These are phyloP conservation scores for Petasospora fabianii DNA, from an alignment of 1,139 yeast species.

Conservation along the genomic window DNA sequence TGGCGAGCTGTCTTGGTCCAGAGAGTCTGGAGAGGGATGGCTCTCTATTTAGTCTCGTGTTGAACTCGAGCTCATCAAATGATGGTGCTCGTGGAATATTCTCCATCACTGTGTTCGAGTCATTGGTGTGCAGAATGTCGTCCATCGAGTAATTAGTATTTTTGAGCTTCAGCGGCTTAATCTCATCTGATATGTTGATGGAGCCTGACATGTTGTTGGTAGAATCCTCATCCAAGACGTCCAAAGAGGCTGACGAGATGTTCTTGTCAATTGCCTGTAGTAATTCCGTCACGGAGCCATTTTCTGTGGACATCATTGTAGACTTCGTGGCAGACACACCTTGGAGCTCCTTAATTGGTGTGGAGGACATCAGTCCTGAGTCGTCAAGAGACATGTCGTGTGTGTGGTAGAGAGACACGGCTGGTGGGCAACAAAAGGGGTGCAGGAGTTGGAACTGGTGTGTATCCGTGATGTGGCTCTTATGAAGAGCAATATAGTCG, in stretches of 20 bases:
- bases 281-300: conserved; percentile 26
- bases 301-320: conserved; percentile 4
- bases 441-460: too few species aligned
- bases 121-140: neutral
- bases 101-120: conserved; percentile 22
- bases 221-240: conserved; percentile 12
- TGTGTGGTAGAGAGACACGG: too few species aligned
- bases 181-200: conserved; percentile 20
- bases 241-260: conserved; percentile 22
- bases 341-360: too few species aligned
- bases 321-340: too few species aligned
- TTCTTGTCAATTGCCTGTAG: conserved; percentile 26
- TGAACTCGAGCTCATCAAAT: conserved; percentile 26
- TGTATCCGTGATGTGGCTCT: too few species aligned
- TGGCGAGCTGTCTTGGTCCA: conserved; percentile 27
- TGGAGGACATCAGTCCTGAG: conserved; percentile 6
- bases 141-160: neutral
- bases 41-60: conserved; percentile 26
- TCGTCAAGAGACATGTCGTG: conserved; percentile 1
- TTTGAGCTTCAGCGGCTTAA: conserved; percentile 23
- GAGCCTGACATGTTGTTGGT: conserved; percentile 10
- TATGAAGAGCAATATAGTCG: neutral
- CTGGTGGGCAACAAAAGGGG: neutral
- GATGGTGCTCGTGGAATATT: conserved; percentile 28
- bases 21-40: conserved; percentile 24